Conservation (phyloP, 352 stramenopile species). For the Aphanomyces astaci region DNA sequence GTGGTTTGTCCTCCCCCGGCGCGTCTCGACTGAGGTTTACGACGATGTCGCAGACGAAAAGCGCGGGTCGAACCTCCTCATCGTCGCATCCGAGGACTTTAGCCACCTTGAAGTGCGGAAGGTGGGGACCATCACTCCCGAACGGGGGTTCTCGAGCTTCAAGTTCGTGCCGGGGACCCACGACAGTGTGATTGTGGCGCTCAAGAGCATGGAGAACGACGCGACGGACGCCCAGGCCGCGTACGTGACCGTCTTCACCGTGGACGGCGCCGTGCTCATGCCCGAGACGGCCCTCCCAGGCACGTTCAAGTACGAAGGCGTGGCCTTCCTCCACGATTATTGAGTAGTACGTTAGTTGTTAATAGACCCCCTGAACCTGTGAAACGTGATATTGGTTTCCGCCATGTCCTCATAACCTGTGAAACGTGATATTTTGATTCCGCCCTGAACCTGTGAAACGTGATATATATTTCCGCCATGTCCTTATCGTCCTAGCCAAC, state of each 20-base stretch:
- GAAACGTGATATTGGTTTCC: too few relatives aligned
- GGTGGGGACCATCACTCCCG: constrained; percentile 61
- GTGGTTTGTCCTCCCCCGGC: constrained; percentile 97
- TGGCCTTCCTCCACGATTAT: constrained; percentile 85
- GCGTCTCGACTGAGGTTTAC: constrained; percentile 92
- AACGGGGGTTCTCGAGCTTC: constrained; percentile 91
- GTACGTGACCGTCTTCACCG: constrained; percentile 88
- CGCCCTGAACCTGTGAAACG: too few relatives aligned
- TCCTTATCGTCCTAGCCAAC: too few relatives aligned
- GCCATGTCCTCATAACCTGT: too few relatives aligned
- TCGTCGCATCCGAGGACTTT: constrained; percentile 88
- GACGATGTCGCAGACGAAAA: constrained; percentile 95
- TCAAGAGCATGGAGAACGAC: constrained; percentile 92
- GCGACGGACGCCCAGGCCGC: constrained; percentile 85
- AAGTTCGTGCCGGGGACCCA: constrained; percentile 89
- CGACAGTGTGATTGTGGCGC: constrained; percentile 86
- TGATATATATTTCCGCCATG: too few relatives aligned
- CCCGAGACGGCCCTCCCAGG: constrained; percentile 87
- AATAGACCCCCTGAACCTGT: not conserved
- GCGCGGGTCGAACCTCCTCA: constrained; percentile 83
- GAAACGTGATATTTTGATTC: too few relatives aligned
- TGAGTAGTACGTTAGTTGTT: not conserved
- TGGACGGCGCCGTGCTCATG: constrained; percentile 83
- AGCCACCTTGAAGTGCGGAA: constrained; percentile 68
- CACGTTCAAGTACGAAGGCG: constrained; percentile 89